Base-by-base conservation (phyloP, 352 stramenopile genomes). In the Globisporangium acanthophoron region DNA sequence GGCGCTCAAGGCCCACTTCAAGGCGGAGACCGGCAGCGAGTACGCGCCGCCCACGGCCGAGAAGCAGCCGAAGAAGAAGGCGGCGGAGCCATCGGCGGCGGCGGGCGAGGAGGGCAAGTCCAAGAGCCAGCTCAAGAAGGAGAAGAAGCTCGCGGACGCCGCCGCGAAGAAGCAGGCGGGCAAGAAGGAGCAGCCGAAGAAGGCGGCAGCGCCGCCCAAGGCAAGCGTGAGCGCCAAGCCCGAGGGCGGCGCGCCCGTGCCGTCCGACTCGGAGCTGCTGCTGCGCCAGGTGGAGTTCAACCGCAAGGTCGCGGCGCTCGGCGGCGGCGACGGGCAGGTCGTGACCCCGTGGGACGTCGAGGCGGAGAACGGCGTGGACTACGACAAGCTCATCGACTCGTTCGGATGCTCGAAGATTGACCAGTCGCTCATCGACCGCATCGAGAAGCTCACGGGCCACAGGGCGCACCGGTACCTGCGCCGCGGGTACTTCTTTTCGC, bases 401-500 rank as follows among this genome's bases (percentile, higher is more conserved):
- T 99, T 99, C 69, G 98, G 98, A 51, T 98, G 90, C 56, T 94
- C 90, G 35, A 85, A 93, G 50, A 98, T 99, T 58, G 89, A 91
- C 31, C 65, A 90, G 13, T 75, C 95, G 54, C 77, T 99, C 15
- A 85, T 99, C 47, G 78, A 84, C 53, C 85, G 96, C 39, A 96
- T 99, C 45, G 95, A 99, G 73, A 80, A 88, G 61, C 74, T 99
- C 27, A 99, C 97, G 27, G 92, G 87, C 65, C 89, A 86, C 64
- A 88, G 71, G 67, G 90, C 78, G 59, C 98, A 99, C 72, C 94
- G 96, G 4, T 99, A 99, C 71, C 76, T 99, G 61, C 85, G 97
- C 63, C 91, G 98, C 31, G 94, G 97, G 12, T 98, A 99, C 63
- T 99, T 99, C 71, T 99, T 99, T 72, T 98, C 94, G 45, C 98